These are phyloP conservation scores for Viridothelium virens DNA, from an alignment of 495 filamentous ascomycete species.

Conservation along the genomic window DNA sequence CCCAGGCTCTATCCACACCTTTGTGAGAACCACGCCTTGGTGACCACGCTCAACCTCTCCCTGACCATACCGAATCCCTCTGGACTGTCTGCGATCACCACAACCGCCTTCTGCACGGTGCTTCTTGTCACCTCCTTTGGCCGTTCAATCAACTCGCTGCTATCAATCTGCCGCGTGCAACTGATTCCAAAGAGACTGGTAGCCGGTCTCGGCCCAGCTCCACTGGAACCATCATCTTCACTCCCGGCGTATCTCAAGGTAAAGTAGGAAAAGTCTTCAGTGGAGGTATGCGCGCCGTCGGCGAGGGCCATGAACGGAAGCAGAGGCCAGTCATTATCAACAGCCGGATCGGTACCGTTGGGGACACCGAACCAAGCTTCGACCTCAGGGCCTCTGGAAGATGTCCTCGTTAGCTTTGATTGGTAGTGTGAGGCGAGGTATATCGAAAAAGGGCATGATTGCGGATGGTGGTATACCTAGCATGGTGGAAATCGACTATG, in stretches of 20 bases:
- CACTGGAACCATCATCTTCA: neutral
- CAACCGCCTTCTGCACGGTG: conserved; percentile 97
- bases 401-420: neutral
- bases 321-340: conserved; percentile 83
- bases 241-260: conserved; percentile 54
- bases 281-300: conserved; percentile 84
- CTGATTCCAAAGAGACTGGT: conserved; percentile 94
- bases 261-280: conserved; percentile 97
- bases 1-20: conserved; percentile 45
- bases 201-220: conserved; percentile 38
- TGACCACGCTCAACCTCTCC: conserved; percentile 80
- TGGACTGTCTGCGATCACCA: conserved; percentile 87
- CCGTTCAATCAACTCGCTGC: conserved; percentile 63
- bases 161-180: conserved; percentile 84
- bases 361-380: conserved; percentile 80
- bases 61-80: conserved; percentile 47
- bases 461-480: conserved; percentile 46
- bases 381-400: conserved; percentile 76
- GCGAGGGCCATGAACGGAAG: conserved; percentile 97
- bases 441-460: neutral
- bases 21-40: conserved; percentile 93
- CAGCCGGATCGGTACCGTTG: conserved; percentile 70
- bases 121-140: conserved; percentile 86
- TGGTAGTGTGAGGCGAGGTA: neutral
- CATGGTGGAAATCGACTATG: conserved; percentile 96